Conservation (phyloP, 352 stramenopile genomes). For the Phytophthora cactorum region DNA sequence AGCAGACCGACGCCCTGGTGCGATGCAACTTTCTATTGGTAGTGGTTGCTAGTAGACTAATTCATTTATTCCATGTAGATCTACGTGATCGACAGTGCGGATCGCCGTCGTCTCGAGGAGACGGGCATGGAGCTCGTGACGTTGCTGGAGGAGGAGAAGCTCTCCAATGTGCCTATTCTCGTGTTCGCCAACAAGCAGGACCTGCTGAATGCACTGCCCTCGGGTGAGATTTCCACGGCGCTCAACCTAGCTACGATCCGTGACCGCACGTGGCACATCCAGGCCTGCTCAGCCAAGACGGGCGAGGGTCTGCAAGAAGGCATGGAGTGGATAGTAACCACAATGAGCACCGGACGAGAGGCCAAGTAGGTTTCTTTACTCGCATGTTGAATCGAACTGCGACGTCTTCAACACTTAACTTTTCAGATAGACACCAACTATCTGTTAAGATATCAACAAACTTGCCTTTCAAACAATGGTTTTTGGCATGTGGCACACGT, state of each 20-base stretch:
- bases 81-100: conserved; percentile 96
- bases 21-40: neutral
- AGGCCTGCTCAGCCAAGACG: conserved; percentile 90
- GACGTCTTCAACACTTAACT: neutral
- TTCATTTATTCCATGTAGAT: conserved; percentile 51
- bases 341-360: conserved; percentile 73
- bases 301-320: conserved; percentile 90
- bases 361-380: conserved; percentile 56
- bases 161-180: conserved; percentile 92
- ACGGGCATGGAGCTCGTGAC: conserved; percentile 93
- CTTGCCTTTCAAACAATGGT: conserved; percentile 15
- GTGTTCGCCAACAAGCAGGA: conserved; percentile 98
- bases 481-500: conserved; percentile 27
- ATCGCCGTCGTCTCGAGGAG: conserved; percentile 92
- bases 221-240: conserved; percentile 91
- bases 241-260: conserved; percentile 91
- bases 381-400: conserved; percentile 4
- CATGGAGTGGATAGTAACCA: conserved; percentile 90
- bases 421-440: conserved; percentile 22
- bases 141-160: conserved; percentile 95
- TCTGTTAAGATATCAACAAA: conserved; percentile 28
- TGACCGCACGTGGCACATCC: conserved; percentile 92
- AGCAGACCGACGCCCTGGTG: conserved; percentile 94
- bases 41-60: conserved; percentile 2
- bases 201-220: conserved; percentile 91